These are phyloP conservation scores for Candida nemodendra DNA, from an alignment of 805 yeast species.

Conservation along the genomic window DNA sequence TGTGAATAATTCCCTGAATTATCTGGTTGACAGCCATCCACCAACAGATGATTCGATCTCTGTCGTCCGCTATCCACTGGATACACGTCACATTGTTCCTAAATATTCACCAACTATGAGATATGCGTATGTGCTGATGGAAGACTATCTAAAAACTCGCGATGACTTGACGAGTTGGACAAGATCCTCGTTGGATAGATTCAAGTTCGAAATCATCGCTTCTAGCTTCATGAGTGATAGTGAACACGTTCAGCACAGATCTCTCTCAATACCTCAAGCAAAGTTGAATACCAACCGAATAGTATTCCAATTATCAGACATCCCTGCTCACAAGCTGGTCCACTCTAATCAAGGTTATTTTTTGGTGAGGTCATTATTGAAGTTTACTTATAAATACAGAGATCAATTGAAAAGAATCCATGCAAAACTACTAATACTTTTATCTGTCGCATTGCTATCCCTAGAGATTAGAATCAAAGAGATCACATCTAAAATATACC, in stretches of 20 bases:
- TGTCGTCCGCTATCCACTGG: constrained; percentile 1
- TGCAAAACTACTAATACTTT: constrained; percentile 11
- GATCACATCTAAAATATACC: constrained; percentile 19
- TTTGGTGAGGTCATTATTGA: constrained; percentile 17
- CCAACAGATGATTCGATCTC: not conserved
- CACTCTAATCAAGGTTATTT: constrained; percentile 22
- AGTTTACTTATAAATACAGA: constrained; percentile 13
- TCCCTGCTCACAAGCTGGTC: constrained; percentile 20
- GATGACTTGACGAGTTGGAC: constrained; percentile 1
- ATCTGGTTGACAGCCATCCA: not conserved
- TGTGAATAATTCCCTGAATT: too few relatives aligned
- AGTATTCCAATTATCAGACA: constrained; percentile 9
- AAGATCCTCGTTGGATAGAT: constrained; percentile 19
- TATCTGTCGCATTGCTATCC: constrained; percentile 16
- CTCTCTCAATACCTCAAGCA: not conserved
- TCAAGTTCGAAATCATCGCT: constrained; percentile 28
- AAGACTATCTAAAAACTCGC: constrained; percentile 6
- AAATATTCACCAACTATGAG: not conserved
- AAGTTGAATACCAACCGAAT: constrained; percentile 5
- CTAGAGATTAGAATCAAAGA: constrained; percentile 18
- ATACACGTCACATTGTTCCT: too few relatives aligned
- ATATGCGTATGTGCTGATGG: constrained; percentile 2
- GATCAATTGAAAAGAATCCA: constrained; percentile 1
- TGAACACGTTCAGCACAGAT: constrained; percentile 2
- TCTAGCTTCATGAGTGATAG: constrained; percentile 21